Evolutionary conservation across 305 asterid species (phyloP).

Genomic region (Withania somnifera): DNA sequence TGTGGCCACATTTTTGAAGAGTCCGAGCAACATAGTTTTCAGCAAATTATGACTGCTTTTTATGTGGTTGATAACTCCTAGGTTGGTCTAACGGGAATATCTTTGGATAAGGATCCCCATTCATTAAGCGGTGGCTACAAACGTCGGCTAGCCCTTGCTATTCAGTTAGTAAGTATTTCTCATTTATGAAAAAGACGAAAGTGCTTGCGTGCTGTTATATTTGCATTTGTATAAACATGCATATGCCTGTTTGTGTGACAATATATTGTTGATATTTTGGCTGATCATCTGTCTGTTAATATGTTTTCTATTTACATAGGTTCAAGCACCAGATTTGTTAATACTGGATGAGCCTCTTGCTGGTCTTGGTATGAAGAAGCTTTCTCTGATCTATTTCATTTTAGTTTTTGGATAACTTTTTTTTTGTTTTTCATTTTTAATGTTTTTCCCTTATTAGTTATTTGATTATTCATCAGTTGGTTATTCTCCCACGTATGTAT

Average conservation of each 20-base stretch:
- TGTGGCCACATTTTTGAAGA: too few species aligned
- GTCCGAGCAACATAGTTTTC: too few species aligned
- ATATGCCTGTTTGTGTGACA: neutral
- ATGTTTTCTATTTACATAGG: slow-evolving; percentile 36
- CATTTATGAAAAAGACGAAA: neutral
- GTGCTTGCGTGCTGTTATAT: neutral
- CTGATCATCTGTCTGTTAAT: slow-evolving; percentile 9
- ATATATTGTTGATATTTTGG: neutral
- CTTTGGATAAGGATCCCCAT: slow-evolving; percentile 85
- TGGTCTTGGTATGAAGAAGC: slow-evolving; percentile 66
- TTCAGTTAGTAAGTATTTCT: slow-evolving; percentile 59
- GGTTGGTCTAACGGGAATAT: slow-evolving; percentile 87
- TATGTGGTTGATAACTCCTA: slow-evolving; percentile 20
- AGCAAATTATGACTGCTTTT: slow-evolving; percentile 3
- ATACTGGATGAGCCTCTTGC: slow-evolving; percentile 97
- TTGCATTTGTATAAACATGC: neutral
- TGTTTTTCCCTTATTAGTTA: neutral
- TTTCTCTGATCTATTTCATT: neutral
- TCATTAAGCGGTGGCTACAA: slow-evolving; percentile 94
- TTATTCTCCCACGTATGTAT: neutral
- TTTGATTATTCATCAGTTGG: neutral
- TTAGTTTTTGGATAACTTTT: neutral
- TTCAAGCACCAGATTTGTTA: slow-evolving; percentile 76
- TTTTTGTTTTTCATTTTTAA: neutral
- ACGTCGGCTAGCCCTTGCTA: slow-evolving; percentile 90